These are phyloP conservation scores for Crithidia expoeki DNA, from an alignment of 208 protist genomes.

Conservation along the genomic window DNA sequence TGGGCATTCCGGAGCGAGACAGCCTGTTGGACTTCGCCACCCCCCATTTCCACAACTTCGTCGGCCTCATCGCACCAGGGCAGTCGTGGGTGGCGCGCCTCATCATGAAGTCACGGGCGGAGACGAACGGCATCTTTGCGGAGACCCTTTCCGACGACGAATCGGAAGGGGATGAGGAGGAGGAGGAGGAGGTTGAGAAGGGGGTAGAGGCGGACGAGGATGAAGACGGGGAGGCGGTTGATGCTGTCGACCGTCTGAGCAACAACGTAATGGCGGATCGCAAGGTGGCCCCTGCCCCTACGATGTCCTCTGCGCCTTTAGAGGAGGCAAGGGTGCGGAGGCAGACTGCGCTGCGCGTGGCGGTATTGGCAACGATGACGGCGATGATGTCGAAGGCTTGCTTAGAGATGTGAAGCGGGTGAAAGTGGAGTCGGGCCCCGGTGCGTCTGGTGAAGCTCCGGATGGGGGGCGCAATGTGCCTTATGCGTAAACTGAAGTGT, in stretches of 20 bases:
- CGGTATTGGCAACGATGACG: not conserved
- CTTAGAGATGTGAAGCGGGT: slow-evolving; percentile 10
- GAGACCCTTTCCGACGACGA: slow-evolving; percentile 67
- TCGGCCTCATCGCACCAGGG: slow-evolving; percentile 82
- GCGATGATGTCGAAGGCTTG: slow-evolving; percentile 1
- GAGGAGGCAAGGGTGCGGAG: not conserved
- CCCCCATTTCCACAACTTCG: slow-evolving; percentile 82
- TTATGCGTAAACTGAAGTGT: too few species aligned
- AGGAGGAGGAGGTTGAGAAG: slow-evolving; percentile 14
- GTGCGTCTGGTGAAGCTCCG: not conserved
- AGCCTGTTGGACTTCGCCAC: slow-evolving; percentile 77
- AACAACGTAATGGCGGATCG: not conserved
- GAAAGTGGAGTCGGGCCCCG: not conserved
- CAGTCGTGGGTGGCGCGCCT: slow-evolving; percentile 87
- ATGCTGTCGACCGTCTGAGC: not conserved
- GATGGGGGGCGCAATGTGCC: not conserved
- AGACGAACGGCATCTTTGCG: slow-evolving; percentile 78
- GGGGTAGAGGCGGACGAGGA: slow-evolving; percentile 2
- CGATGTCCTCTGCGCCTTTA: not conserved
- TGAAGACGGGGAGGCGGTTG: not conserved
- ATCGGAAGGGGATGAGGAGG: slow-evolving; percentile 30
- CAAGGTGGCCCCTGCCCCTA: not conserved
- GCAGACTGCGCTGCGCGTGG: not conserved
- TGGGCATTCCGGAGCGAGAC: slow-evolving; percentile 54
- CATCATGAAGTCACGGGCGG: slow-evolving; percentile 51